A percentile compares a stretch with the other conserved stretches of the same genome.
Conservation (phyloP, 495 filamentous ascomycete genomes). For the Lophiostoma macrostomum region DNA sequence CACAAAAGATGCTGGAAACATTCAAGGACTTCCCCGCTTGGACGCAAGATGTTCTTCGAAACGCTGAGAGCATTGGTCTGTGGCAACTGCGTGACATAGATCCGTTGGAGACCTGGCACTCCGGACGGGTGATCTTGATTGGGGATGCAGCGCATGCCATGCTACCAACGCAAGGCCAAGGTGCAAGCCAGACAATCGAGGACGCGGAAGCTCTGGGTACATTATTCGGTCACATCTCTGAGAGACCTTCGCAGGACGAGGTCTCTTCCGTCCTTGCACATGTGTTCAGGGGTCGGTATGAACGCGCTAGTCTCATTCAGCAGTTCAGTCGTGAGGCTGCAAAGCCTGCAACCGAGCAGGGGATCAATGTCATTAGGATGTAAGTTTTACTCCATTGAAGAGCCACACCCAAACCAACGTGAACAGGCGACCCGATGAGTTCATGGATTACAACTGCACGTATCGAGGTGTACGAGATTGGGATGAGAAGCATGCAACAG, state of each 20-base stretch:
- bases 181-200: constrained; percentile 35
- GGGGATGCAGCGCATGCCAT: constrained; percentile 40
- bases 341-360: constrained; percentile 38
- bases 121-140: constrained; percentile 26
- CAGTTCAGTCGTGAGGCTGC: constrained; percentile 42
- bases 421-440: constrained; percentile 37
- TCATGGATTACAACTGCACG: constrained; percentile 47
- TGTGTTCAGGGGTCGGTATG: constrained; percentile 27
- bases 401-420: neutral
- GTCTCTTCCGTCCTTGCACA: neutral
- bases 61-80: constrained; percentile 9
- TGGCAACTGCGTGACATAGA: constrained; percentile 44
- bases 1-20: constrained; percentile 26
- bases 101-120: constrained; percentile 46
- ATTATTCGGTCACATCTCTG: constrained; percentile 16
- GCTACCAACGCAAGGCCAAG: constrained; percentile 34
- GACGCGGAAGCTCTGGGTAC: constrained; percentile 27
- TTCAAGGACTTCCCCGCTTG: constrained; percentile 25
- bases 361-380: constrained; percentile 39
- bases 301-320: constrained; percentile 35
- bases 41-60: constrained; percentile 11
- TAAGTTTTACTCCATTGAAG: constrained; percentile 13
- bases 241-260: constrained; percentile 3
- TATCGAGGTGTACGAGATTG: constrained; percentile 43
- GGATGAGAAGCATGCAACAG: constrained; percentile 8